Evolutionary conservation across 352 stramenopile genomes (phyloP).

Genomic region (Pythium aquatile): DNA sequence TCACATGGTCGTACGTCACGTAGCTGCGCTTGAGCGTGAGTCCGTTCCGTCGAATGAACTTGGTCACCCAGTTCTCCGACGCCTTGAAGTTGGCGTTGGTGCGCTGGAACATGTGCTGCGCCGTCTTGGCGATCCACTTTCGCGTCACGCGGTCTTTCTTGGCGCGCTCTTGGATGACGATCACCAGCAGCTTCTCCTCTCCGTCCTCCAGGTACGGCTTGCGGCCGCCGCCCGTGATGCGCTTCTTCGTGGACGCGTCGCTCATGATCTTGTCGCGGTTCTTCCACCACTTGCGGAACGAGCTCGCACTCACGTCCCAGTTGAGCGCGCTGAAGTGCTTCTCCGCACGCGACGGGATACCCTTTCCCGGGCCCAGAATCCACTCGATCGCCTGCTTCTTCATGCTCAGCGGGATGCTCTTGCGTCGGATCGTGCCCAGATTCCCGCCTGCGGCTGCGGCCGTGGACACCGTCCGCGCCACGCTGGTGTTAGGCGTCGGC

Average conservation of each 20-base stretch:
- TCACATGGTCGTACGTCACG: constrained; percentile 59
- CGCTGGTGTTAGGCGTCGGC: neutral
- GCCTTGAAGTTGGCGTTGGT: constrained; percentile 70
- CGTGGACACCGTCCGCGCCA: neutral
- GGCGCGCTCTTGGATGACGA: constrained; percentile 70
- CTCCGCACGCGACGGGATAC: constrained; percentile 62
- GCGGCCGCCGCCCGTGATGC: constrained; percentile 62
- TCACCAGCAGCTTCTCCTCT: constrained; percentile 71
- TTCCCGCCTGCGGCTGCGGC: neutral
- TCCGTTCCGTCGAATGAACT: constrained; percentile 79
- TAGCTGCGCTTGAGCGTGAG: constrained; percentile 78
- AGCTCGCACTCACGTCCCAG: constrained; percentile 75
- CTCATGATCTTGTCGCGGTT: constrained; percentile 79
- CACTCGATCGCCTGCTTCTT: constrained; percentile 84
- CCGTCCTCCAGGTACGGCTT: constrained; percentile 69
- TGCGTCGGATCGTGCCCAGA: constrained; percentile 45
- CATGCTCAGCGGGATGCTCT: constrained; percentile 79
- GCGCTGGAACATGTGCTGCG: constrained; percentile 83
- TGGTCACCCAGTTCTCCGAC: constrained; percentile 82
- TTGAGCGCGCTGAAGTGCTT: constrained; percentile 72
- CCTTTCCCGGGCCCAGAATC: constrained; percentile 72
- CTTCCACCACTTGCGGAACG: constrained; percentile 85
- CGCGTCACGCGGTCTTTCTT: constrained; percentile 79
- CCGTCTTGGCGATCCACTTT: constrained; percentile 84
- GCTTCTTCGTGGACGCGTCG: constrained; percentile 69